Percentiles rank a stretch among this genome's conserved stretches.
Evolutionary conservation across 2,329 filamentous ascomycete genomes (phyloP).

Genomic region (Tolypocladium amazonense): DNA sequence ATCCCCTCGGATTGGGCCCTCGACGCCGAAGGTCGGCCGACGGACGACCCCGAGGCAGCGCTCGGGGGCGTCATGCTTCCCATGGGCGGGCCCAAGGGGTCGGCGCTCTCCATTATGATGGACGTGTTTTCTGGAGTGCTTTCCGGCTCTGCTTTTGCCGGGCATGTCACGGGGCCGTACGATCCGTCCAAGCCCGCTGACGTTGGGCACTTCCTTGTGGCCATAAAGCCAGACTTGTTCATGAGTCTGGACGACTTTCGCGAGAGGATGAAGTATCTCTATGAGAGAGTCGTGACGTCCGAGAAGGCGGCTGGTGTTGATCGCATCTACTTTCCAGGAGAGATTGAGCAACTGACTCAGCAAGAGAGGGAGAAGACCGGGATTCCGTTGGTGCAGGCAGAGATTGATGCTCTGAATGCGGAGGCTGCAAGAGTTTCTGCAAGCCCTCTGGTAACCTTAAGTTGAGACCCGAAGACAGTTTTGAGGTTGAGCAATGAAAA

Average conservation of each 20-base stretch:
- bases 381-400: slow-evolving; percentile 47
- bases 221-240: slow-evolving; percentile 65
- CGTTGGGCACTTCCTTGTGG: slow-evolving; percentile 65
- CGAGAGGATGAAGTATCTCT: slow-evolving; percentile 45
- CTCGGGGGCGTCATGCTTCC: slow-evolving; percentile 73
- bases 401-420: slow-evolving; percentile 43
- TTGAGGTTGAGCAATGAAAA: neutral
- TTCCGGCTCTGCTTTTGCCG: slow-evolving; percentile 69
- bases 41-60: slow-evolving; percentile 60
- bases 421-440: slow-evolving; percentile 37
- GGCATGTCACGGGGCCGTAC: slow-evolving; percentile 67
- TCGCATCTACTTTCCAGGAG: slow-evolving; percentile 50
- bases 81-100: slow-evolving; percentile 78
- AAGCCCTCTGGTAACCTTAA: slow-evolving; percentile 5
- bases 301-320: slow-evolving; percentile 46
- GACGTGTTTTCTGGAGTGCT: slow-evolving; percentile 76
- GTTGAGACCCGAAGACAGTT: neutral
- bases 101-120: slow-evolving; percentile 73
- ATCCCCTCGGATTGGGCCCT: slow-evolving; percentile 68
- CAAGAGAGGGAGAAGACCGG: slow-evolving; percentile 39
- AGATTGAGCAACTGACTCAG: slow-evolving; percentile 48
- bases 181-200: slow-evolving; percentile 58
- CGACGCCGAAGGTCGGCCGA: slow-evolving; percentile 57
- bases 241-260: slow-evolving; percentile 61
- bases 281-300: slow-evolving; percentile 40